phyloP scores from a whole-genome alignment of 768 basidiomycete species.

The Hemileccinum rubropunctum region DNA sequence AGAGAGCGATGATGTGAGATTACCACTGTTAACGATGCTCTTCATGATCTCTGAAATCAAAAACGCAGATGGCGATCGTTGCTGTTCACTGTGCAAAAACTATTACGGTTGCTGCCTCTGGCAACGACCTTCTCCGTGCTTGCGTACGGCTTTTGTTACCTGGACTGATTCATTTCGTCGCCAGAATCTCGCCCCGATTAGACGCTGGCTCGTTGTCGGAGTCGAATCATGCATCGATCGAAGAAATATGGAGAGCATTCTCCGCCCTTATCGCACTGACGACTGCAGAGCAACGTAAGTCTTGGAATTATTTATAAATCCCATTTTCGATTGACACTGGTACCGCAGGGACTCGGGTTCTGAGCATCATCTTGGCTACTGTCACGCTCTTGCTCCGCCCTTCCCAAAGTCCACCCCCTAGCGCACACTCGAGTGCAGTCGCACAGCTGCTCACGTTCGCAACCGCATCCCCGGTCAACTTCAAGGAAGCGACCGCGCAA shows the following conservation, averaged over 20 bases:
- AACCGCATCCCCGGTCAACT: conserved; percentile 63
- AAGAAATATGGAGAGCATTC: conserved; percentile 84
- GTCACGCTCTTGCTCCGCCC: conserved; percentile 67
- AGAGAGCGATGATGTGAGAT: conserved; percentile 61
- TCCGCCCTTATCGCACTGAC: conserved; percentile 57
- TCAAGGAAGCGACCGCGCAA: conserved; percentile 79
- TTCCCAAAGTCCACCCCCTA: conserved; percentile 38
- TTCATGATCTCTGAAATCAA: conserved; percentile 1
- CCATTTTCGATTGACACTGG: conserved; percentile 11
- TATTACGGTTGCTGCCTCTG: conserved; percentile 68
- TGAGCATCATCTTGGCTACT: conserved; percentile 75
- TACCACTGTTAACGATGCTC: conserved; percentile 12
- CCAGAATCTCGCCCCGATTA: conserved; percentile 60
- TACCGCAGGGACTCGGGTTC: conserved; percentile 55
- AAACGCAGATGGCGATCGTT: conserved; percentile 65
- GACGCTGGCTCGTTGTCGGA: conserved; percentile 57
- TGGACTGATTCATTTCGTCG: conserved; percentile 76
- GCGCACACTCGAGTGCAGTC: conserved; percentile 57
- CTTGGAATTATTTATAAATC: neutral
- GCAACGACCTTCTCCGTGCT: conserved; percentile 64
- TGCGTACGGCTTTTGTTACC: conserved; percentile 75
- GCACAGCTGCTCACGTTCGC: conserved; percentile 72
- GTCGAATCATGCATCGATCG: conserved; percentile 56
- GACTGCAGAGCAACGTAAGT: conserved; percentile 62
- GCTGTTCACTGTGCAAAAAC: conserved; percentile 91